Percentiles rank a stretch among this genome's conserved stretches.
Evolutionary conservation across 257 asterid genomes (phyloP).

Genomic region (Nicotiana paniculata): DNA sequence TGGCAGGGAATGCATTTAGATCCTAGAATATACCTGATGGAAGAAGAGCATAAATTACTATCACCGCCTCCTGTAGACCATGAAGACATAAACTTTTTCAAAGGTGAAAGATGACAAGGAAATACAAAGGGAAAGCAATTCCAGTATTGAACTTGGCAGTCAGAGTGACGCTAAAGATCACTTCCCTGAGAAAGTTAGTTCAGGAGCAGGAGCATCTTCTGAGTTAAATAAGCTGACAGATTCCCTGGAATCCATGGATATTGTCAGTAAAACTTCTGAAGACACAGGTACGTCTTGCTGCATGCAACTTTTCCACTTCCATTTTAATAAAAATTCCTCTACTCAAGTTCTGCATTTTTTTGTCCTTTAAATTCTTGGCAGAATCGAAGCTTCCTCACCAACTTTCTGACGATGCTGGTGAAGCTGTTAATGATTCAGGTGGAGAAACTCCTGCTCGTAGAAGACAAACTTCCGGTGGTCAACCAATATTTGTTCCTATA

Average conservation of each 20-base stretch:
- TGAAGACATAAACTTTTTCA: slow-evolving; percentile 30
- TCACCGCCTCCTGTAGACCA: slow-evolving; percentile 32
- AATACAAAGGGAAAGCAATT: slow-evolving; percentile 26
- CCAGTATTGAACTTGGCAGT: slow-evolving; percentile 17
- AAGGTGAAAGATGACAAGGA: slow-evolving; percentile 31
- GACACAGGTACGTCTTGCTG: background rate
- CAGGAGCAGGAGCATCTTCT: slow-evolving; percentile 25
- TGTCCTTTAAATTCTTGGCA: slow-evolving; percentile 4
- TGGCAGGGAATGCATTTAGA: slow-evolving; percentile 97
- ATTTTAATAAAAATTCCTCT: background rate
- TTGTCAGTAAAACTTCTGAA: slow-evolving; percentile 34
- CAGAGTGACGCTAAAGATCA: slow-evolving; percentile 17
- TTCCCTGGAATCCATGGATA: slow-evolving; percentile 33
- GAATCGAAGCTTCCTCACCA: background rate
- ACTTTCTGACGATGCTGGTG: slow-evolving; percentile 29
- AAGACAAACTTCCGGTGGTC: slow-evolving; percentile 60
- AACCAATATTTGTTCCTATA: slow-evolving; percentile 78
- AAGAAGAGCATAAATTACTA: slow-evolving; percentile 63
- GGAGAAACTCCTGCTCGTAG: slow-evolving; percentile 28
- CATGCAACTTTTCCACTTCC: background rate
- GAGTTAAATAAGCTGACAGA: slow-evolving; percentile 35
- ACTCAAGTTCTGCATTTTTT: background rate
- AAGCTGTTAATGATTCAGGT: slow-evolving; percentile 35
- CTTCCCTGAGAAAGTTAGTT: slow-evolving; percentile 14
- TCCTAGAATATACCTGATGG: slow-evolving; percentile 93